A percentile compares a stretch with the other conserved stretches of the same genome.
Conservation (phyloP, 1,284 basidiomycete species). For the Trichosporon sp. region DNA sequence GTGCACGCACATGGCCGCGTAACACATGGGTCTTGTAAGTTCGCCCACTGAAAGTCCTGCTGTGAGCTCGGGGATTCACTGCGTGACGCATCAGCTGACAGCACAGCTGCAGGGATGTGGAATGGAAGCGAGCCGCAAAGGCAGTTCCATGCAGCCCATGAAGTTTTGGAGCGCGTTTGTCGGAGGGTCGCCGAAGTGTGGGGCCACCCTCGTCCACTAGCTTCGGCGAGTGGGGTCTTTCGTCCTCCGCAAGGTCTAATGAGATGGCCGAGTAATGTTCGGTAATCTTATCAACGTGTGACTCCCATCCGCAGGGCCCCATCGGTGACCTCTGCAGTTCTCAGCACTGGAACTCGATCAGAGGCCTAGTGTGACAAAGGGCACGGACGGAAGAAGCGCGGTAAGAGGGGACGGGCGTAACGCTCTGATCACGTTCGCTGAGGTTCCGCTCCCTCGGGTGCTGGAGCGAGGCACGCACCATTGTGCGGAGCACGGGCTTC, state of each 20-base stretch:
- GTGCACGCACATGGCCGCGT: neutral
- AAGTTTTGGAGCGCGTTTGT: neutral
- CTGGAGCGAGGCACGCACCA: neutral
- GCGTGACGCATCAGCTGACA: neutral
- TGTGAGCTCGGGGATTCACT: neutral
- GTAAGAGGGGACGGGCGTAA: neutral
- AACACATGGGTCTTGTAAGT: neutral
- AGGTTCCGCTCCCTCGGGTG: neutral
- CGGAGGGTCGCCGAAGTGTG: neutral
- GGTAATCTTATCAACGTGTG: conserved; percentile 1
- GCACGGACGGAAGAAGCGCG: neutral
- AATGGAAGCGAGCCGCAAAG: neutral
- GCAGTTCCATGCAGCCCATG: neutral
- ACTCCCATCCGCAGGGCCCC: neutral
- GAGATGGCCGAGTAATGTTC: neutral
- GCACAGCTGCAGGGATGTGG: neutral
- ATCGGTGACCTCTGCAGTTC: neutral
- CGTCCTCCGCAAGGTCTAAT: neutral
- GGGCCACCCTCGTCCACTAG: neutral
- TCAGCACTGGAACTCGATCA: neutral
- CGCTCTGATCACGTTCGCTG: neutral
- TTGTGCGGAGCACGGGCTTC: neutral
- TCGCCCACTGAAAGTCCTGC: neutral
- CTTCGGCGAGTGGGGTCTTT: neutral
- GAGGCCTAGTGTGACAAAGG: neutral